phyloP scores from a whole-genome alignment of 306 rosid genomes.

The Chamaecrista fasciculata region DNA sequence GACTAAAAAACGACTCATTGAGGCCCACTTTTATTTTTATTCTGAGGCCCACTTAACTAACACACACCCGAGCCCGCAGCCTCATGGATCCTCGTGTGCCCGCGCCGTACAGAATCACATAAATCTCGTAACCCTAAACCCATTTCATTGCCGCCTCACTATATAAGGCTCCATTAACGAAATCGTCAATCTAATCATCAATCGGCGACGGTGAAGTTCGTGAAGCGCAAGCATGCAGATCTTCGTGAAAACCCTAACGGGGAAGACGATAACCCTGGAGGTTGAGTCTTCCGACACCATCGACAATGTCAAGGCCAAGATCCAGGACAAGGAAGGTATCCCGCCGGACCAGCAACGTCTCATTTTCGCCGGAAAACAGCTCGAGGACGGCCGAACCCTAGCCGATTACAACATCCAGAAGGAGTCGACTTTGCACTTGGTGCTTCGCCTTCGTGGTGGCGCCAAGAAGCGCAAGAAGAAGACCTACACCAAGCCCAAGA shows the following conservation, averaged over 20 bases:
- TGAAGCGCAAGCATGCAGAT: conserved; percentile 59
- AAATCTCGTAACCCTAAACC: neutral
- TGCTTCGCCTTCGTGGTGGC: conserved; percentile 91
- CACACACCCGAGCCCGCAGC: neutral
- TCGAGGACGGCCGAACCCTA: conserved; percentile 92
- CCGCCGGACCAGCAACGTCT: conserved; percentile 97
- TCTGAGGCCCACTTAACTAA: too few species aligned
- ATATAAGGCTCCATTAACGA: neutral
- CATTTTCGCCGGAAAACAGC: conserved; percentile 94
- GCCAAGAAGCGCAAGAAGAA: conserved; percentile 98
- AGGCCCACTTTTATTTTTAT: too few species aligned
- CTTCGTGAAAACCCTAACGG: conserved; percentile 96
- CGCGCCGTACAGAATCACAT: neutral
- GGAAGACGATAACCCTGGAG: conserved; percentile 90
- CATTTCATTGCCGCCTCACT: neutral
- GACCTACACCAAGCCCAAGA: conserved; percentile 95
- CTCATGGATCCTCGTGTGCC: neutral
- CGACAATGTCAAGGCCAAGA: conserved; percentile 89
- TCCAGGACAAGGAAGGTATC: conserved; percentile 93
- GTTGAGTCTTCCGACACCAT: conserved; percentile 91
- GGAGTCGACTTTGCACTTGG: conserved; percentile 87
- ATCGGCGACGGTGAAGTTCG: neutral
- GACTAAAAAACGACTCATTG: too few species aligned
- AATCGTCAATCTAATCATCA: neutral
- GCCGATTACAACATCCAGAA: conserved; percentile 96